Conservation (phyloP, 2,329 filamentous ascomycete species). For the Epichloe typhina region DNA sequence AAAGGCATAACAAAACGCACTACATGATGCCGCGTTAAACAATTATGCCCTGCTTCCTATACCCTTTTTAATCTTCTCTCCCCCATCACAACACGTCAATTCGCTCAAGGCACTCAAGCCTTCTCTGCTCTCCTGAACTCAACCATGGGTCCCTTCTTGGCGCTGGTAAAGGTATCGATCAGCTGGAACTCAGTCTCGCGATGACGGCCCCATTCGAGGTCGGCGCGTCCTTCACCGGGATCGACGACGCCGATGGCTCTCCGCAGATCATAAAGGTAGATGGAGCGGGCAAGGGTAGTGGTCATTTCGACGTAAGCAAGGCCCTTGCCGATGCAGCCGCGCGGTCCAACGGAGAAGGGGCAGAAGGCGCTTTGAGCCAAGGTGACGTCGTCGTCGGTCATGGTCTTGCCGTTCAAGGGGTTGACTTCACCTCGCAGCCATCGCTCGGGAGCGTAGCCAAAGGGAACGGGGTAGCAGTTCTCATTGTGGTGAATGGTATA, state of each 20-base stretch:
- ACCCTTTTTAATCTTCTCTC: too few species aligned
- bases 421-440: conserved; percentile 42
- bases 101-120: conserved; percentile 3
- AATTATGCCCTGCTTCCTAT: too few species aligned
- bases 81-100: too few species aligned
- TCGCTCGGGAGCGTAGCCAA: conserved; percentile 47
- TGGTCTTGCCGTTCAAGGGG: conserved; percentile 21
- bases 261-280: conserved; percentile 49
- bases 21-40: too few species aligned
- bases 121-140: conserved; percentile 35
- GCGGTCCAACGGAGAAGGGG: conserved; percentile 56
- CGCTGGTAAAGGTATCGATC: conserved; percentile 58
- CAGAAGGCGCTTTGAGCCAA: conserved; percentile 57
- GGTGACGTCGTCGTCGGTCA: conserved; percentile 37
- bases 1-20: too few species aligned
- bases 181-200: conserved; percentile 52
- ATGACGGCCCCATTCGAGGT: conserved; percentile 40
- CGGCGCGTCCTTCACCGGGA: conserved; percentile 36
- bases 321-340: conserved; percentile 61
- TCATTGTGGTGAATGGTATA: conserved; percentile 58
- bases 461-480: conserved; percentile 46
- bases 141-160: conserved; percentile 58
- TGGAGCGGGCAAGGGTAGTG: conserved; percentile 44
- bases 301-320: conserved; percentile 56
- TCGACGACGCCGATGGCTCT: conserved; percentile 34